Evolutionary conservation across 2,329 filamentous ascomycete genomes (phyloP), one percentile per base, ranked within the genome.

Genomic region (Fusarium poae): DNA sequence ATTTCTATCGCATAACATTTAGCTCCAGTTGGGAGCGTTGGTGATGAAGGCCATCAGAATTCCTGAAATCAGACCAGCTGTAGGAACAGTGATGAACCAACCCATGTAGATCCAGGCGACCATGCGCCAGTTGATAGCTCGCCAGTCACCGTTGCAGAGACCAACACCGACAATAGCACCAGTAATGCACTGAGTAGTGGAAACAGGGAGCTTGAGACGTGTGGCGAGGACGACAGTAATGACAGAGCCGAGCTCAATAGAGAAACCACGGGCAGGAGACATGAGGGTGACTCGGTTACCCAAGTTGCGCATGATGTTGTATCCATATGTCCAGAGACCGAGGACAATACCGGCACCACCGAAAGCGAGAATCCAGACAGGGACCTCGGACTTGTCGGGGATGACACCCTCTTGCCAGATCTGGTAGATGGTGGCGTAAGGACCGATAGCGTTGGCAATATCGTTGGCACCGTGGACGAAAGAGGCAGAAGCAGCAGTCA

Each of bases 391-490:
- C 73, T 75, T 79, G 1, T 74, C 73, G 1, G 79, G 76, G 2
- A 88, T 75, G 0, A 72, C 74, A 3, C 84, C 86, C 0, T 80
- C 82, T 32, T 79, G 72, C 86, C 87, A 91, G 65, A 89, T 85
- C 63, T 86, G 79, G 78, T 83, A 91, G 72, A 91, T 87, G 53
- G 87, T 85, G 3, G 89, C 86, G 73, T 86, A 89, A 2, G 88
- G 89, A 1, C 88, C 88, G 56, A 89, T 84, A 29, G 88, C 87
- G 74, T 85, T 91, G 71, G 86, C 82, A 21, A 91, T 86, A 64
- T 91, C 89, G 76, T 91, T 91, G 69, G 88, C 87, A 25, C 89
- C 89, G 78, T 91, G 88, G 3, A 86, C 85, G 65, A 91, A 90
- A 5, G 87, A 89, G 16, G 88, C 86, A 32, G 88, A 87, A 68